phyloP scores from a whole-genome alignment of 2,329 filamentous ascomycete species.

The Colletotrichum australisinense region DNA sequence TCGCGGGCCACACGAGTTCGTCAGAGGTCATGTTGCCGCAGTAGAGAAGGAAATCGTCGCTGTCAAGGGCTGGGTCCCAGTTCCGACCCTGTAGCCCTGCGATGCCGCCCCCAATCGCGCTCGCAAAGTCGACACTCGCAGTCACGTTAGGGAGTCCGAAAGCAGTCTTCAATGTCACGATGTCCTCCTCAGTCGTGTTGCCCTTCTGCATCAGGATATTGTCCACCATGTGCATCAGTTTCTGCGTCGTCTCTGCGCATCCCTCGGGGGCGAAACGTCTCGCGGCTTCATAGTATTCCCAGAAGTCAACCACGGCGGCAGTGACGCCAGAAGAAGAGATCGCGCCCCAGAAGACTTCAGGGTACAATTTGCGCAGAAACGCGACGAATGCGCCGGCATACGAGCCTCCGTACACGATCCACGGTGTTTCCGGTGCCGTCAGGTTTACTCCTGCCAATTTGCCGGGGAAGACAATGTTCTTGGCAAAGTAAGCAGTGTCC shows the following conservation, averaged over 20 bases:
- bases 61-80: conserved; percentile 63
- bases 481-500: conserved; percentile 84
- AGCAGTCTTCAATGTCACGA: conserved; percentile 52
- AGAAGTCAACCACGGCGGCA: conserved; percentile 81
- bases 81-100: conserved; percentile 58
- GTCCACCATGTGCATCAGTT: conserved; percentile 62
- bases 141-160: conserved; percentile 60
- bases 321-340: conserved; percentile 87
- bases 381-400: conserved; percentile 86
- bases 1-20: conserved; percentile 53
- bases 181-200: conserved; percentile 4
- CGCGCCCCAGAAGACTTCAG: conserved; percentile 80
- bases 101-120: conserved; percentile 54
- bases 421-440: conserved; percentile 73
- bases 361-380: conserved; percentile 80
- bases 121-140: conserved; percentile 60
- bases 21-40: conserved; percentile 59
- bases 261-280: conserved; percentile 62
- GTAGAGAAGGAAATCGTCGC: conserved; percentile 56
- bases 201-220: conserved; percentile 57
- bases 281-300: conserved; percentile 68
- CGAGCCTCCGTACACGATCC: conserved; percentile 84
- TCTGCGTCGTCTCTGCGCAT: conserved; percentile 75
- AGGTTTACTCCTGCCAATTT: conserved; percentile 72
- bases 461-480: conserved; percentile 77